A percentile compares a stretch with the other conserved stretches of the same genome.
Evolutionary conservation across 352 stramenopile genomes (phyloP).

Genomic region (Phytopythium chamaehyphon): DNA sequence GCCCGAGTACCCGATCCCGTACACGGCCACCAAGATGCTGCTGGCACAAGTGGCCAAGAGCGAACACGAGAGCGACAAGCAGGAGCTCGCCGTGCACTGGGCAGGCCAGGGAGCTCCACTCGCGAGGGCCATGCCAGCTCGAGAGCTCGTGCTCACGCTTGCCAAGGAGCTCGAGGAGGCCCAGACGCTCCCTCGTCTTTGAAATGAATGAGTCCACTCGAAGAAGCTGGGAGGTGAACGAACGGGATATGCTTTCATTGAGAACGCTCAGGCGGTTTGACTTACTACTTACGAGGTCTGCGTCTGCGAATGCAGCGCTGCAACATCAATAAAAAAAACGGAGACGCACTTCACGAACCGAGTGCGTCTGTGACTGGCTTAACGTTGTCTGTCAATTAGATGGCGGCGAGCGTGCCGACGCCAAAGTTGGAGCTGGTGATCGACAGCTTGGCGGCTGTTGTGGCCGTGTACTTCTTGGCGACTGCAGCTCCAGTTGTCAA

Average conservation of each 20-base stretch:
- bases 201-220: not conserved
- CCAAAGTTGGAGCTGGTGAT: constrained; percentile 20
- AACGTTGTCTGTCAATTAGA: no score
- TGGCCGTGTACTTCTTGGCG: constrained; percentile 13
- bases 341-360: not conserved
- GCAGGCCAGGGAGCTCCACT: constrained; percentile 3
- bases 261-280: no score
- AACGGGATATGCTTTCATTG: no score
- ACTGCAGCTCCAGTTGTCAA: constrained; percentile 11
- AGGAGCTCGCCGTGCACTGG: constrained; percentile 1
- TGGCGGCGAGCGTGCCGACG: constrained; percentile 15
- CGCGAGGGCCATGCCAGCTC: not conserved
- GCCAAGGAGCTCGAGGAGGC: not conserved
- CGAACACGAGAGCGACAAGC: not conserved
- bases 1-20: constrained; percentile 5
- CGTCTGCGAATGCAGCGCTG: no score
- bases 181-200: not conserved
- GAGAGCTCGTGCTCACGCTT: constrained; percentile 3
- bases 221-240: not conserved
- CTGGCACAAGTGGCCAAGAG: not conserved
- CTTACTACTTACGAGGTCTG: no score
- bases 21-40: constrained; percentile 5
- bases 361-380: not conserved
- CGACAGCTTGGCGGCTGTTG: constrained; percentile 10
- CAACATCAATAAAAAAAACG: not conserved